Evolutionary conservation across 176 grass and related monocot species (phyloP), one percentile per base, ranked within the genome.

Genomic region (Phyllostachys edulis): DNA sequence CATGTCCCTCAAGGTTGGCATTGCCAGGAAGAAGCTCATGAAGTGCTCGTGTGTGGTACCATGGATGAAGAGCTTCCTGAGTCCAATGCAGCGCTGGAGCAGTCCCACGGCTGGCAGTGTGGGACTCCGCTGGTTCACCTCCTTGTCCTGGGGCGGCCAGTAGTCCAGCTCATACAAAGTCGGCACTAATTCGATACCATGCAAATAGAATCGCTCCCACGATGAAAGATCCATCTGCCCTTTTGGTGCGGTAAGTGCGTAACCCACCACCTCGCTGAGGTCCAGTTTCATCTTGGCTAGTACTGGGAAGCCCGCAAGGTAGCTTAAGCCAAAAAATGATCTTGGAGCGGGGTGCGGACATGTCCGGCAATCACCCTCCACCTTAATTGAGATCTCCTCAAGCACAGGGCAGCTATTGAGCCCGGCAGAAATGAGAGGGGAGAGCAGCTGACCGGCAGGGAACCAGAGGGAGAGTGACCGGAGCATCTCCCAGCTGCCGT

Each of bases 51-150:
- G 87, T 0, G 91, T 83, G 61, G 97, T 96, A 44, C 97, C 97
- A 41, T 99, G 97, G 80, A 99, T 79, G 65, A 99, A 99, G 69
- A 99, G 88, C 87, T 99, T 99, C 77, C 97, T 93, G 74, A 99
- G 85, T 50, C 51, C 71, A 14, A 0, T 0, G 54, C 93, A 96
- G 61, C 38, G 83, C 49, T 74, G 87, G 69, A 99, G 86, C 37
- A 99, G 67, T 32, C 60, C 97, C 2, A 82, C 81, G 0, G 97
- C 87, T 2, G 97, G 93, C n/a, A 99, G 78, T 20, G 91, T 86
- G 20, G 94, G 84, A 64, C 88, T 92, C 14, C 97, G 88, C 67
- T 99, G 97, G 86, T 96, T 96, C 75, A 99, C 97, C 14, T 99
- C 89, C 86, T 67, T 92, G 84, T 99, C 97, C 87, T 99, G 97